Evolutionary conservation across 768 basidiomycete genomes (phyloP).

Genomic region (Pulveroboletus sp.): DNA sequence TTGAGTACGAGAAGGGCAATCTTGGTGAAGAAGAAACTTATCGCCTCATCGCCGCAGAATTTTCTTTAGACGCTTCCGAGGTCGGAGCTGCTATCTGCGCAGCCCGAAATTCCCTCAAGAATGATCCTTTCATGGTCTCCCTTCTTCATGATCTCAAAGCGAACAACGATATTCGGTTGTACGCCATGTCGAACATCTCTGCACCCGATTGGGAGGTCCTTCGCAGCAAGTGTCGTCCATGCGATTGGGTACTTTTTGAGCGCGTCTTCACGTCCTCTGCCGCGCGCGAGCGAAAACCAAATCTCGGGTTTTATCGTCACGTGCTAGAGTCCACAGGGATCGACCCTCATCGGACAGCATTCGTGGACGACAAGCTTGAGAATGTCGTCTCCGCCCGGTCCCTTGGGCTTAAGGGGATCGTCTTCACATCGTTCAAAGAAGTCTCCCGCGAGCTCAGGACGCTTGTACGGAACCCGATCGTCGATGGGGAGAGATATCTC

Average conservation of each 20-base stretch:
- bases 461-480: conserved; percentile 14
- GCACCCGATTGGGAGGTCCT: conserved; percentile 21
- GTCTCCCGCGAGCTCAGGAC: conserved; percentile 12
- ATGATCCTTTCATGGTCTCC: conserved; percentile 10
- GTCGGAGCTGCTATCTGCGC: conserved; percentile 7
- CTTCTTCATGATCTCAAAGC: conserved; percentile 15
- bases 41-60: conserved; percentile 6
- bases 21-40: conserved; percentile 10
- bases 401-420: conserved; percentile 18
- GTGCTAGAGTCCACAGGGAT: conserved; percentile 16
- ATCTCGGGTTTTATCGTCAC: conserved; percentile 17
- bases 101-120: conserved; percentile 9
- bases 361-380: conserved; percentile 24
- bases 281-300: conserved; percentile 17
- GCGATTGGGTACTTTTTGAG: conserved; percentile 22
- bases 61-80: conserved; percentile 15
- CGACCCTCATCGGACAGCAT: conserved; percentile 17
- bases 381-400: conserved; percentile 19
- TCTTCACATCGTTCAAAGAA: conserved; percentile 17
- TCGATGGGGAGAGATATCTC: conserved; percentile 15
- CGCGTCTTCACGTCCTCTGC: conserved; percentile 18
- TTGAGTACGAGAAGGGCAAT: conserved; percentile 23
- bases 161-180: conserved; percentile 5
- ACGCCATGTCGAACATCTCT: conserved; percentile 24
- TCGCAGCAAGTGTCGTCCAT: conserved; percentile 4